Evolutionary conservation across 1,284 basidiomycete species (phyloP).

Genomic region (Austroboletus novae-zelandiae): DNA sequence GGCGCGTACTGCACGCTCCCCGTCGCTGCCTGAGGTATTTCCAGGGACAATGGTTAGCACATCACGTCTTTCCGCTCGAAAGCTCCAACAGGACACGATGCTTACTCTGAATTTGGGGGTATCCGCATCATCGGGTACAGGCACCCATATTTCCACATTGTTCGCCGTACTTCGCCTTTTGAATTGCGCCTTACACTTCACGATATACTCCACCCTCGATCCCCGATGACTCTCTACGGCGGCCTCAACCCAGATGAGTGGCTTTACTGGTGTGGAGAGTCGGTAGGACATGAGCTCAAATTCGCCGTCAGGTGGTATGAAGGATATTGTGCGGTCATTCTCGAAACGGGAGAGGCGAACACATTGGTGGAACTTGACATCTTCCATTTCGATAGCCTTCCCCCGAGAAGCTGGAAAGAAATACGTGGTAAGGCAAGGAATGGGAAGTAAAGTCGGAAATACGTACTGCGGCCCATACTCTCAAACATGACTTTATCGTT

Average conservation of each 20-base stretch:
- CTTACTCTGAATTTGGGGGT: slow-evolving; percentile 93
- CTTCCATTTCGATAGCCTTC: slow-evolving; percentile 99
- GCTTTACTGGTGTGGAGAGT: slow-evolving; percentile 94
- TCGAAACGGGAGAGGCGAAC: slow-evolving; percentile 99
- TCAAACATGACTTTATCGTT: slow-evolving; percentile 99
- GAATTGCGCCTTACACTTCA: slow-evolving; percentile 98
- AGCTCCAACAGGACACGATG: slow-evolving; percentile 5
- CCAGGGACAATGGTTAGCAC: neutral
- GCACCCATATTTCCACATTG: slow-evolving; percentile 98
- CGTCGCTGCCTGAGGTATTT: slow-evolving; percentile 67
- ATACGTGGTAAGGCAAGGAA: neutral
- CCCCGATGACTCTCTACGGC: slow-evolving; percentile 94
- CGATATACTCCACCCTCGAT: slow-evolving; percentile 95
- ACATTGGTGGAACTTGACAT: slow-evolving; percentile 99
- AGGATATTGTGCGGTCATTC: slow-evolving; percentile 98
- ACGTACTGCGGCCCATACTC: slow-evolving; percentile 88
- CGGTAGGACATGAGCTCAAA: slow-evolving; percentile 99
- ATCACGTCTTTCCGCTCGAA: neutral
- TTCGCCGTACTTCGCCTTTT: slow-evolving; percentile 96
- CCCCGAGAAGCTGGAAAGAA: slow-evolving; percentile 76
- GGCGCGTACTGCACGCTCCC: slow-evolving; percentile 93
- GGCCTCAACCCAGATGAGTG: slow-evolving; percentile 97
- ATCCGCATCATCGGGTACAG: slow-evolving; percentile 98
- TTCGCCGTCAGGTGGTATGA: slow-evolving; percentile 99
- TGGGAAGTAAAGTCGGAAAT: neutral